Evolutionary conservation across 495 filamentous ascomycete species (phyloP), one percentile per base, ranked within the genome.

Genomic region (Talaromyces trachyspermus): DNA sequence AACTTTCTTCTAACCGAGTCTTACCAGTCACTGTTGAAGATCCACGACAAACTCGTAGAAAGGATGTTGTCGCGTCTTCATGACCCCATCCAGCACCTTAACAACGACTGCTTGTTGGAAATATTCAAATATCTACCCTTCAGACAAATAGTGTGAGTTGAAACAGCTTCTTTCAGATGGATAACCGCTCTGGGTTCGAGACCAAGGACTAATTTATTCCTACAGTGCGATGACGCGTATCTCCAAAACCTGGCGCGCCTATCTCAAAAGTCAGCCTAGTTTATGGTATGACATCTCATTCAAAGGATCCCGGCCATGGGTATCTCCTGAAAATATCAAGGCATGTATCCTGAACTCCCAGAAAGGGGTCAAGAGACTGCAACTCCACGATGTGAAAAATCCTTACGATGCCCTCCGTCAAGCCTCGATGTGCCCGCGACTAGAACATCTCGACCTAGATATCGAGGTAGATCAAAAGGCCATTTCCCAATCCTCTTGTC

Each of bases 221-320:
- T 23, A 10, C 40, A 77, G 76, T 10, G 64, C 58, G 25, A 68
- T 74, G 29, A 57, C 75, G 6, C 68, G 75, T 0, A 78, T 83
- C 5, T 77, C 69, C 7, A 75, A 71, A 57, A 46, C 54, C 42
- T 83, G 79, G 79, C 56, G 64, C 12, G 30, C 29, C 17, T 46
- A 37, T 27, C 35, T 46, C 44, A 46, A 24, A 19, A 30, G 29
- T 11, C 44, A 46, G 32, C 60, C 66, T 0, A 49, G 57, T 7
- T 56, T 79, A 0, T 83, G 78, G 78, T 67, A 58, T 47, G 48
- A 70, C 30, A 54, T 83, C 7, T 76, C 81, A 48, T 61, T 82
- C 19, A 67, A 64, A 4, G 53, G 54, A 0, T 71, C 72, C 9
- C 63, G 60, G 24, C 51, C 54, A 50, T 63, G 63, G 17, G 66